Evolutionary conservation across 2,329 filamentous ascomycete species (phyloP), one percentile per base, ranked within the genome.

Genomic region (Pseudocercospora crystallina): DNA sequence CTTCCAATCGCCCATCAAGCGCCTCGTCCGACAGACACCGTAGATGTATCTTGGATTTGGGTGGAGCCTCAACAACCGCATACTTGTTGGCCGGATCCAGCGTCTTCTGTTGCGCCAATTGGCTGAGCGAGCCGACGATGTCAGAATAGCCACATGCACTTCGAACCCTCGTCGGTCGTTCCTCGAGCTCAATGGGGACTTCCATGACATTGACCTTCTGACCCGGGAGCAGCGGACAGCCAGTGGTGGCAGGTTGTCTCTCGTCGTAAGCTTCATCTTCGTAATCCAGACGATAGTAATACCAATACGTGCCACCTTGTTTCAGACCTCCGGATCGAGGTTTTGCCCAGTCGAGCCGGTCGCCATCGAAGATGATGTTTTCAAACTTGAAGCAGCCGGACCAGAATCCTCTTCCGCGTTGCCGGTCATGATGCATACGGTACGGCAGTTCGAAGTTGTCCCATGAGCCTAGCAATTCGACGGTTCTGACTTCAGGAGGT

Each of bases 231-330:
- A 92, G 84, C 32, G 92, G 90, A 65, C 92, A 97, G 37, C 81
- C 73, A 2, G 83, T 90, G 1, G 91, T 96, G 9, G 81, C 85
- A 13, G 87, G 86, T 61, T 87, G 77, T 2, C 81, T 73, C 26
- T 85, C 76, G 67, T 96, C 89, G 68, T 89, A 83, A 44, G 81
- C 83, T 70, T 96, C 91, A 31, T 83, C 77, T 41, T 86, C 83
- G 60, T 86, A 84, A 69, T 96, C 84, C 36, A 96, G 71, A 67
- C 91, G 84, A 71, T 96, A 96, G 88, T 94, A 96, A 77, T 95
- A 97, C 80, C 92, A 96, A 72, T 96, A 96, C 12, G 86, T 94
- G 53, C 87, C 84, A 38, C 91, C 91, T 88, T 96, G 96, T 71
- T 87, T 94, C 58, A 96, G 79, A 45, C 87, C 91, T 51, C 90